phyloP scores from a whole-genome alignment of 306 rosid species.

The Senna siamea region DNA sequence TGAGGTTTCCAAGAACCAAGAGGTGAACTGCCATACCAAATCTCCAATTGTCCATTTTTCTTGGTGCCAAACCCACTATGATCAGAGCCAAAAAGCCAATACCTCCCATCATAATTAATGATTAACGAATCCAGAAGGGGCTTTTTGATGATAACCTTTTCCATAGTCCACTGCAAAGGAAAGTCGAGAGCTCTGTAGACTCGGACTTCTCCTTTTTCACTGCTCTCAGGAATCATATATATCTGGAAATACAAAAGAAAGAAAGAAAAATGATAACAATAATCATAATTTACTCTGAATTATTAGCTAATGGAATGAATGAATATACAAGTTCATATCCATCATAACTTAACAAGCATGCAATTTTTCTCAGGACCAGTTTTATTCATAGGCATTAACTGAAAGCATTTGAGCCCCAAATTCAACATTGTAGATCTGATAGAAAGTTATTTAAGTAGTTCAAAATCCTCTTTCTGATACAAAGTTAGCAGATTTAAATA shows the following conservation, averaged over 20 bases:
- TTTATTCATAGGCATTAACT: not conserved
- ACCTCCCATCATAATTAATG: constrained; percentile 57
- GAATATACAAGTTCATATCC: constrained; percentile 6
- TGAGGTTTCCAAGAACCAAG: constrained; percentile 96
- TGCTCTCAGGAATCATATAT: constrained; percentile 95
- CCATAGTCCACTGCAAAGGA: constrained; percentile 86
- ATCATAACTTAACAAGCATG: constrained; percentile 8
- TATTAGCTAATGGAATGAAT: constrained; percentile 23
- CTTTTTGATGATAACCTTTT: constrained; percentile 71
- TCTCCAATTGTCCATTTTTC: constrained; percentile 87
- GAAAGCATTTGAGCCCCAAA: not conserved
- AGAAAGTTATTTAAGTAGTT: not conserved
- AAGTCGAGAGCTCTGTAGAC: constrained; percentile 79
- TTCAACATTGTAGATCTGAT: not conserved
- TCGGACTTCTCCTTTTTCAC: constrained; percentile 81
- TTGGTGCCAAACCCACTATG: constrained; percentile 80
- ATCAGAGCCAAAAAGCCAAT: constrained; percentile 95
- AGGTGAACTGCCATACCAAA: constrained; percentile 86
- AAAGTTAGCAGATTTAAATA: not conserved
- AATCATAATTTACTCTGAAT: not conserved
- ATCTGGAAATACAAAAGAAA: constrained; percentile 52
- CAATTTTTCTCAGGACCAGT: constrained; percentile 17
- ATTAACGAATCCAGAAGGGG: constrained; percentile 87
- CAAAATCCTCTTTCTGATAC: not conserved
- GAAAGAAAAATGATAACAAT: constrained; percentile 10